phyloP scores from a whole-genome alignment of 495 filamentous ascomycete genomes.

The Tuber indicum region DNA sequence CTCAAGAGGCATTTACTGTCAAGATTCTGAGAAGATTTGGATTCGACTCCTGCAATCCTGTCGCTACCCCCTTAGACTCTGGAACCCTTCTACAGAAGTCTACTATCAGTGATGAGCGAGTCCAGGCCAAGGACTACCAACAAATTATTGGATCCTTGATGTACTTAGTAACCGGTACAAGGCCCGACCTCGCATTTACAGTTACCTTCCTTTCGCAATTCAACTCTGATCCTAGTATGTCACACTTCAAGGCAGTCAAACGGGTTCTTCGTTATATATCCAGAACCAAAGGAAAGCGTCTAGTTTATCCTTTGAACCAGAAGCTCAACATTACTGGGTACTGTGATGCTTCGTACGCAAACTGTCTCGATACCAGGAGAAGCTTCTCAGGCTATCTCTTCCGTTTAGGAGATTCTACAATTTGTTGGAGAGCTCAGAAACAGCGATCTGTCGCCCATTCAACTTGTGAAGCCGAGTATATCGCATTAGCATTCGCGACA shows the following conservation, averaged over 20 bases:
- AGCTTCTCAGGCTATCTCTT: slow-evolving; percentile 16
- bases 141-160: too few relatives aligned
- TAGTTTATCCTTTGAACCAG: neutral
- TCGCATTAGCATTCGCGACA: slow-evolving; percentile 4
- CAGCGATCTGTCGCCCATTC: slow-evolving; percentile 12
- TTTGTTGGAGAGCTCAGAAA: slow-evolving; percentile 10
- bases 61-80: neutral
- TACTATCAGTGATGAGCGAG: neutral
- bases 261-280: slow-evolving; percentile 16
- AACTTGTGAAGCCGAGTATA: slow-evolving; percentile 13
- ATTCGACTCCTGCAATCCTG: slow-evolving; percentile 1
- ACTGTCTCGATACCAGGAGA: slow-evolving; percentile 2
- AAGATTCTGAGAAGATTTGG: neutral
- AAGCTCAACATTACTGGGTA: too few relatives aligned
- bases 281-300: neutral
- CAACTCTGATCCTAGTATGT: neutral
- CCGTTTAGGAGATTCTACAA: neutral
- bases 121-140: slow-evolving; percentile 9
- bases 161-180: neutral
- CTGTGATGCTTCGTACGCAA: too few relatives aligned
- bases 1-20: neutral
- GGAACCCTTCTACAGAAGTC: neutral
- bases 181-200: slow-evolving; percentile 26
- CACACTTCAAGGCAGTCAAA: slow-evolving; percentile 7
- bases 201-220: slow-evolving; percentile 18